Evolutionary conservation across 257 asterid genomes (phyloP).

Genomic region (Plantago major): DNA sequence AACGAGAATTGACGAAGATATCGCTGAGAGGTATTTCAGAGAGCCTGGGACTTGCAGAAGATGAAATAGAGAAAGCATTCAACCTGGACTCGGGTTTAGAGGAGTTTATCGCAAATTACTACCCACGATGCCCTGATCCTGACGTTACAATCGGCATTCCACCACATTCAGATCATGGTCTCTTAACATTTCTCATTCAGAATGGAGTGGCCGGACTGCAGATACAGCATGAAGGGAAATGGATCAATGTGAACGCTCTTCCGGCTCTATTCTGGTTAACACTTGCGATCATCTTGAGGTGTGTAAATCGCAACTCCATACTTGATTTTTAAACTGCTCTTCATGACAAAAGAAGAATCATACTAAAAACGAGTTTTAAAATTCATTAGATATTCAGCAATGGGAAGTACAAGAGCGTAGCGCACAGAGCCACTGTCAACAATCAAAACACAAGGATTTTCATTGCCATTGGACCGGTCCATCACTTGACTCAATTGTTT

Average conservation of each 20-base stretch:
- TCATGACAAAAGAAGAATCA: too few relatives aligned
- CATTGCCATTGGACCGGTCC: constrained; percentile 55
- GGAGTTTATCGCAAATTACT: constrained; percentile 48
- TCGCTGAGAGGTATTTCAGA: too few relatives aligned
- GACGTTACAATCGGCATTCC: constrained; percentile 60
- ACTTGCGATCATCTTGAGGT: constrained; percentile 86
- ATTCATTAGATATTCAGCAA: constrained; percentile 86
- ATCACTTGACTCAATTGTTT: constrained; percentile 41
- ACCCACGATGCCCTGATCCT: constrained; percentile 71
- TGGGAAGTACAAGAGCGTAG: constrained; percentile 77
- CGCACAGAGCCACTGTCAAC: constrained; percentile 74
- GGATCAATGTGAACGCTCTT: constrained; percentile 49
- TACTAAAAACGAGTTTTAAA: too few relatives aligned
- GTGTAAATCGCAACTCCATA: too few relatives aligned
- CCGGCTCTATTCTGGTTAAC: constrained; percentile 64
- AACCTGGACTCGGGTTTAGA: constrained; percentile 38
- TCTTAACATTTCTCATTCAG: constrained; percentile 57
- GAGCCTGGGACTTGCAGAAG: too few relatives aligned
- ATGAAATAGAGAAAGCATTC: too few relatives aligned
- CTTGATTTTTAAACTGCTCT: too few relatives aligned
- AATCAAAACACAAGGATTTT: too few relatives aligned
- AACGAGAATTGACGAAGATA: constrained; percentile 29
- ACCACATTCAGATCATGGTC: constrained; percentile 80
- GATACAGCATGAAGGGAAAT: constrained; percentile 48
- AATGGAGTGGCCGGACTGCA: constrained; percentile 63